Conservation (phyloP, 176 grass and related monocot species). For the Musa schizocarpa region DNA sequence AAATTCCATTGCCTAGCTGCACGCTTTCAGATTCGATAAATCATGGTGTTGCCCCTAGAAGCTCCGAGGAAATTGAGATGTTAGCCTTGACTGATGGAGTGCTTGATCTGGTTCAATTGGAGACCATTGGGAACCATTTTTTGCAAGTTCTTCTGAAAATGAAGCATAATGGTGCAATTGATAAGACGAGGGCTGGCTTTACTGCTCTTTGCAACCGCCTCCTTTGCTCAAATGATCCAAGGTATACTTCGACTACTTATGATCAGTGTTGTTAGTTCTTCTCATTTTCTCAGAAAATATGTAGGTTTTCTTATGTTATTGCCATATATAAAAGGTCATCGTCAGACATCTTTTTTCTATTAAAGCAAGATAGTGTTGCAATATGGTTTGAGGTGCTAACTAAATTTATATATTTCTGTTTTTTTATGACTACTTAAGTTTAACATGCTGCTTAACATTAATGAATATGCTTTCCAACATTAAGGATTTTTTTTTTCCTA, state of each 20-base stretch:
- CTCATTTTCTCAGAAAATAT: background rate
- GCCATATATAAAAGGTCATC: background rate
- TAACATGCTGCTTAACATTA: background rate
- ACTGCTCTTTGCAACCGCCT: constrained; percentile 95
- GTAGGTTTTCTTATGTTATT: background rate
- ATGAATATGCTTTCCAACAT: constrained; percentile 14
- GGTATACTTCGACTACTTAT: constrained; percentile 33
- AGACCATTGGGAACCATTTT: constrained; percentile 85
- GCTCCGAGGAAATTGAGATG: constrained; percentile 23
- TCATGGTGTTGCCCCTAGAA: constrained; percentile 23
- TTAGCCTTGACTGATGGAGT: constrained; percentile 26
- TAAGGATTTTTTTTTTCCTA: constrained; percentile 29
- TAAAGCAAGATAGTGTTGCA: background rate
- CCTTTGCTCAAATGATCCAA: constrained; percentile 95
- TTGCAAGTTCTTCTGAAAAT: constrained; percentile 99
- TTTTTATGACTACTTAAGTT: background rate
- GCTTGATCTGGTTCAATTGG: constrained; percentile 74
- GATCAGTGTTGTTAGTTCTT: background rate
- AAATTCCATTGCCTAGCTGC: constrained; percentile 81
- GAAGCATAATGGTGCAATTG: constrained; percentile 99
- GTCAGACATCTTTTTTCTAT: background rate
- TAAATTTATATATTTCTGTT: background rate
- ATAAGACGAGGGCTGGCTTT: constrained; percentile 96
- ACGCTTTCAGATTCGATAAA: constrained; percentile 42
- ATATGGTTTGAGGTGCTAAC: background rate